Percentiles rank a stretch among this genome's conserved stretches.
phyloP scores from a whole-genome alignment of 306 rosid genomes.

The Vigna mungo region DNA sequence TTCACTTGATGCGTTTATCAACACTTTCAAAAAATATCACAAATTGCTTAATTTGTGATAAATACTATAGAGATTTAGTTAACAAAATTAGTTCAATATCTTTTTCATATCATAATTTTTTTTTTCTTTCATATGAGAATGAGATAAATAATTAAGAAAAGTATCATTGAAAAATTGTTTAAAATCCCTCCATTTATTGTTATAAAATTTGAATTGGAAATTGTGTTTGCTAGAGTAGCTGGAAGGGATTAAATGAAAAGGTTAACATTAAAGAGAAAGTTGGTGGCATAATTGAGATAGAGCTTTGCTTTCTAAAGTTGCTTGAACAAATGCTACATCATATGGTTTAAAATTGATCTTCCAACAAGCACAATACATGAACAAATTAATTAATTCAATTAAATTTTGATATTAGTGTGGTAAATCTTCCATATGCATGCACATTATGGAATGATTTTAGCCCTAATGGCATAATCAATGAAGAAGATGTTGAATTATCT shows the following conservation, averaged over 20 bases:
- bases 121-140: neutral
- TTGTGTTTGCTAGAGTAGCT: neutral
- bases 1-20: too few species aligned
- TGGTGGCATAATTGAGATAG: conserved; percentile 12
- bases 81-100: too few species aligned
- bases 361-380: conserved; percentile 10
- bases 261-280: conserved; percentile 16
- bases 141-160: neutral
- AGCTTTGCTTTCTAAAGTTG: neutral
- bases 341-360: conserved; percentile 17
- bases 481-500: conserved; percentile 15
- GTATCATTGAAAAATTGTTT: too few species aligned
- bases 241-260: conserved; percentile 21
- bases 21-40: too few species aligned
- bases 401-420: neutral
- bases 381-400: neutral
- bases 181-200: neutral
- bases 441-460: conserved; percentile 6
- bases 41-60: too few species aligned
- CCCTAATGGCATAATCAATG: conserved; percentile 7
- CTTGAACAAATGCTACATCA: neutral
- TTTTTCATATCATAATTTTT: neutral
- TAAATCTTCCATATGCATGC: neutral
- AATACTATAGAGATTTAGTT: too few species aligned
- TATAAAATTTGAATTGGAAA: conserved; percentile 1